Percentiles rank a stretch among this genome's conserved stretches.
phyloP scores from a whole-genome alignment of 768 basidiomycete genomes.

The Podaxis sp. region DNA sequence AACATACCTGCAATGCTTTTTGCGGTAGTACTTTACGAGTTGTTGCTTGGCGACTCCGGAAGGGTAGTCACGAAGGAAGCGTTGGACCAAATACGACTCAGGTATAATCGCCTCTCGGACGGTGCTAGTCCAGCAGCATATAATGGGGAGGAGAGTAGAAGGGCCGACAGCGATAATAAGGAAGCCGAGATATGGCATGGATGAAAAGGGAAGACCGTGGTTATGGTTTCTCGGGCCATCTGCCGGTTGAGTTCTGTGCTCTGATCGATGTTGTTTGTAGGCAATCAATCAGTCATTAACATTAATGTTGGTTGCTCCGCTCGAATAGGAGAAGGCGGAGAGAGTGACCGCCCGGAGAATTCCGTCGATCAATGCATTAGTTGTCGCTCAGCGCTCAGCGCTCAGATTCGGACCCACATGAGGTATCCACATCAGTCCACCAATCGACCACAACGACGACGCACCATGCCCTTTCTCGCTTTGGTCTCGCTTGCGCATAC shows the following conservation, averaged over 20 bases:
- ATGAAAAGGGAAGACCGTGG: not conserved
- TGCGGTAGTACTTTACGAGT: conserved; percentile 1
- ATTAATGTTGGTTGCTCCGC: not conserved
- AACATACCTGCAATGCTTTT: conserved; percentile 9
- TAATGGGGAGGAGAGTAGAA: not conserved
- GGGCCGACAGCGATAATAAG: not conserved
- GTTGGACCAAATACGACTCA: not conserved
- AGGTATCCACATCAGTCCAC: not conserved
- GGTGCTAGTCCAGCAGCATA: not conserved
- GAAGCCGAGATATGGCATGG: not conserved
- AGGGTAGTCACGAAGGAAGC: not conserved
- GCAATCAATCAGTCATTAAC: not conserved
- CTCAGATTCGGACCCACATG: not conserved
- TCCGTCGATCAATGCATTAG: not conserved
- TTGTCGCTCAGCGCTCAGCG: not conserved
- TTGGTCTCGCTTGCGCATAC: too few species aligned
- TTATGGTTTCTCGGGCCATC: not conserved
- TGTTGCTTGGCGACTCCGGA: conserved; percentile 4
- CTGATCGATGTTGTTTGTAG: too few species aligned
- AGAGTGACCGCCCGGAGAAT: not conserved
- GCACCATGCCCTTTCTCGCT: too few species aligned
- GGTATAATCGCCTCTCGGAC: not conserved
- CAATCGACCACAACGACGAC: not conserved
- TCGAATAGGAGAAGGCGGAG: not conserved
- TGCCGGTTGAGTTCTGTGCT: too few species aligned